These are phyloP conservation scores for Marasmius fiardii DNA, from an alignment of 1,284 basidiomycete genomes.

Conservation along the genomic window DNA sequence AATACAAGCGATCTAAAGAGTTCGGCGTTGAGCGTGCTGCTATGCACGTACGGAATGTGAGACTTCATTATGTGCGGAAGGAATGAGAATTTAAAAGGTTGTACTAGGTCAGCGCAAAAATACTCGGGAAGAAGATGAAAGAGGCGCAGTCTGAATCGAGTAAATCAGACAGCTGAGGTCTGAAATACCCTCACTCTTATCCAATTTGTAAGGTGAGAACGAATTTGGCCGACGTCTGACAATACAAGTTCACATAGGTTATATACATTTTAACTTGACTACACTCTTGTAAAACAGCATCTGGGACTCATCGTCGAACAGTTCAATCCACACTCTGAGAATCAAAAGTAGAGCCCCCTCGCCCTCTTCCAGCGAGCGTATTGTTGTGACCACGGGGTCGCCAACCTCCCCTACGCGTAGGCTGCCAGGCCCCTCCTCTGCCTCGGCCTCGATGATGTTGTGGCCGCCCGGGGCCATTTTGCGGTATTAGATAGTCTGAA, in stretches of 20 bases:
- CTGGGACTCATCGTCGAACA: not conserved
- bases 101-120: conserved; percentile 73
- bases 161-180: conserved; percentile 26
- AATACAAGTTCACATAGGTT: not conserved
- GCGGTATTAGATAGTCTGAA: not conserved
- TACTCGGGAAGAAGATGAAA: conserved; percentile 65
- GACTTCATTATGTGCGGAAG: conserved; percentile 19
- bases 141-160: conserved; percentile 37
- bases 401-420: not conserved
- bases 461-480: not conserved
- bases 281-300: not conserved
- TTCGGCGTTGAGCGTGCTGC: conserved; percentile 82
- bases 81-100: not conserved
- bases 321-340: not conserved
- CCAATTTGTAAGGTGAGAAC: not conserved
- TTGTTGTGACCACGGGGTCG: not conserved
- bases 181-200: not conserved
- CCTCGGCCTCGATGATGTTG: not conserved
- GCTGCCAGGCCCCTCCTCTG: not conserved
- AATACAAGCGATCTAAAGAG: conserved; percentile 78
- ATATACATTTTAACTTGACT: not conserved
- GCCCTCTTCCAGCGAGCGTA: not conserved
- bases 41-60: conserved; percentile 83
- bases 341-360: not conserved
- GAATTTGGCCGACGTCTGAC: not conserved